Evolutionary conservation across 306 rosid species (phyloP), one percentile per base, ranked within the genome.

Genomic region (Prunus dulcis): DNA sequence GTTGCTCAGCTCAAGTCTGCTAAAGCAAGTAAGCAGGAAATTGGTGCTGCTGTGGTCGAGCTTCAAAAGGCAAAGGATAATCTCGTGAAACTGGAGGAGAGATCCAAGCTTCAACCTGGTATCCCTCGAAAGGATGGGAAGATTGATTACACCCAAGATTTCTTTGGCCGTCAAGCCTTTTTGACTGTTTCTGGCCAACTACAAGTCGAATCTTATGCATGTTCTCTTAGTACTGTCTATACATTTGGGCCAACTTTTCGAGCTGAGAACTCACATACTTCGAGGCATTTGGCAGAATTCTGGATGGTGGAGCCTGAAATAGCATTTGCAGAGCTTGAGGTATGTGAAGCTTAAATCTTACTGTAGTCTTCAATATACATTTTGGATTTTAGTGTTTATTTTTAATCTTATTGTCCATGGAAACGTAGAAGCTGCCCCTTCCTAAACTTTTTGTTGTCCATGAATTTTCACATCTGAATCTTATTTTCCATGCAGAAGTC

Each of bases 291-390:
- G 84, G 96, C 99, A 17, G 99, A 96, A 72, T 96, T 96, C 84
- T 96, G 99, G 99, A 96, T 96, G 99, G 97, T 96, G 64, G 98
- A 96, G 76, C 99, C 99, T 34, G 99, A 96, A 87, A 82, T 96
- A 75, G 99, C 99, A 3, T 92, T 96, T 89, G 97, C 99, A 6
- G 99, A 92, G 7, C 82, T 96, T 69, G 73, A 88, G 97, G 99
- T 96, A 75, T 41, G 41, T 64, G 56, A 19, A 73, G 47, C 73
- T 53, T 56, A 53, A 51, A 56, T 61, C 66, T 66, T 66, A 47
- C 43, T 47, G 51, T 7, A 27, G 22, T 65, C 50, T 19, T 69
- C 43, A 53, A 12, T 11, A 27, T 56, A 15, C 49, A 78, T 9
- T 23, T n/a, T 38, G 25, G 30, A 41, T 58, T 71, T 32, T 64